Evolutionary conservation across 768 basidiomycete genomes (phyloP).

Genomic region (Rubroboletus pulcherrimus): DNA sequence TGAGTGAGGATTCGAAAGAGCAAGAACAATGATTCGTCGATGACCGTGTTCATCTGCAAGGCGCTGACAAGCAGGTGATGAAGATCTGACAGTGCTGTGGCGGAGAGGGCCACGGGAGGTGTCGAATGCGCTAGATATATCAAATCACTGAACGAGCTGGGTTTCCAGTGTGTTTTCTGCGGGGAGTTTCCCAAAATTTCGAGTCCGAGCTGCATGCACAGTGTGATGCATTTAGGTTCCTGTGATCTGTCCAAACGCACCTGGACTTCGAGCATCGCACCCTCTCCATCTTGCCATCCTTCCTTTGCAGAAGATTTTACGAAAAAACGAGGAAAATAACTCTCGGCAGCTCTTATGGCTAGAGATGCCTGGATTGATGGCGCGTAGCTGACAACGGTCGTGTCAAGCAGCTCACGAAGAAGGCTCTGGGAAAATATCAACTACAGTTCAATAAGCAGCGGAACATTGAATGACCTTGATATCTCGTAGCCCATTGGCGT

Average conservation of each 20-base stretch:
- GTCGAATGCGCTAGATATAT: slow-evolving; percentile 24
- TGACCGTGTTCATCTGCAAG: slow-evolving; percentile 48
- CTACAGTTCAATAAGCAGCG: background rate
- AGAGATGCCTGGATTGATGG: slow-evolving; percentile 40
- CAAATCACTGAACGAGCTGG: slow-evolving; percentile 28
- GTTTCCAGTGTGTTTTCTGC: slow-evolving; percentile 5
- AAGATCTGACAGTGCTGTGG: slow-evolving; percentile 23
- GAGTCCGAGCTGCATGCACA: slow-evolving; percentile 30
- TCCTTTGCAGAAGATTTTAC: slow-evolving; percentile 29
- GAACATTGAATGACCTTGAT: slow-evolving; percentile 19
- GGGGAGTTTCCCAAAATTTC: slow-evolving; percentile 26
- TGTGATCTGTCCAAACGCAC: slow-evolving; percentile 31
- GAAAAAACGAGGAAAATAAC: slow-evolving; percentile 43
- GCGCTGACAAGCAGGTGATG: slow-evolving; percentile 45
- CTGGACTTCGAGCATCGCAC: slow-evolving; percentile 34
- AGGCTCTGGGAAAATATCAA: slow-evolving; percentile 22
- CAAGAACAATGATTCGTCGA: slow-evolving; percentile 61
- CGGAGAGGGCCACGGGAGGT: slow-evolving; percentile 12
- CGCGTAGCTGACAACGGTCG: slow-evolving; percentile 34
- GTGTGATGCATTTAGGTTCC: background rate
- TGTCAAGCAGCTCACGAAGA: slow-evolving; percentile 34
- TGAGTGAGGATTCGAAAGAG: slow-evolving; percentile 36
- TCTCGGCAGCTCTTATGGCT: slow-evolving; percentile 45
- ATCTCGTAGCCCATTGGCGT: background rate
- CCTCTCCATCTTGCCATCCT: slow-evolving; percentile 41